Evolutionary conservation across 805 yeast species (phyloP), one percentile per base, ranked within the genome.

Genomic region (Priceomyces melissophilus): DNA sequence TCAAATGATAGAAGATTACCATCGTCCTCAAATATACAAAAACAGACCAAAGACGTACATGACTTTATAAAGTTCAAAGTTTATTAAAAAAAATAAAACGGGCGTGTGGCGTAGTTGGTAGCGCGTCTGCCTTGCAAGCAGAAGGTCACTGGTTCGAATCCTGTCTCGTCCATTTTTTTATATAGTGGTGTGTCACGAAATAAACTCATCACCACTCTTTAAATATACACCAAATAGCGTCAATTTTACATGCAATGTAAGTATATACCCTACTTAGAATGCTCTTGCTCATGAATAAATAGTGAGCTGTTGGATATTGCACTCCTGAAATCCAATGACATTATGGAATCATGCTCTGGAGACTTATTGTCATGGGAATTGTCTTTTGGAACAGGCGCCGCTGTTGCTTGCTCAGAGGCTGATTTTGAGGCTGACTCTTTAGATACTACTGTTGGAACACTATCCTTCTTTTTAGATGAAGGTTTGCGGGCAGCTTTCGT

Each of bases 71-170:
- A n/a, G n/a, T n/a, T n/a, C n/a, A n/a, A n/a, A n/a, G n/a, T n/a
- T n/a, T n/a, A n/a, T n/a, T n/a, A n/a, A n/a, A n/a, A n/a, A n/a
- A n/a, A n/a, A n/a, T 20, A 20, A 20, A 35, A 23, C 20, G 61
- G 84, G 84, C 84, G 81, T 76, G 81, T 79, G 82, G 85, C 84
- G 84, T 76, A 79, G 85, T 78, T 79, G 85, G 85, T 79, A 79
- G 84, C 83, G 84, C 84, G 84, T 73, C 71, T 73, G 80, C 84
- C 80, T 79, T 78, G 84, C 84, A 79, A 75, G 85, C 76, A 70
- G 72, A 73, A 80, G 85, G 85, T 78, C 85, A 75, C 69, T 73
- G 84, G 84, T 80, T 80, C 84, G 82, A 79, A 63, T 79, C 84
- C 84, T 74, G 78, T 75, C 82, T 76, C 81, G 84, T 79, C 84